Conservation (phyloP, 2,329 filamentous ascomycete species). For the Trichoderma lentiforme region DNA sequence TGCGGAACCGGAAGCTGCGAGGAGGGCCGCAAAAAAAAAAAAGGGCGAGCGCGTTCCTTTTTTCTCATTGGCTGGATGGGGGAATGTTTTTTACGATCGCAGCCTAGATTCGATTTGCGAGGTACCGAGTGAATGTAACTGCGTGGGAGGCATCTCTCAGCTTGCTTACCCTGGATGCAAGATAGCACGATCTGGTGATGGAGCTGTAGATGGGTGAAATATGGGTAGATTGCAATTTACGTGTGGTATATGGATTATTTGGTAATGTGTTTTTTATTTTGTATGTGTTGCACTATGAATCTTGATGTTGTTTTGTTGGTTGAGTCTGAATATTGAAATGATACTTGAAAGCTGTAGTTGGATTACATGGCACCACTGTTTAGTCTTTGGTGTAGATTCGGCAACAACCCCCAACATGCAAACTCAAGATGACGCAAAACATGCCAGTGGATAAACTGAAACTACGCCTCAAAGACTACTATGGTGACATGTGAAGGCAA, state of each 20-base stretch:
- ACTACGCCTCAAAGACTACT: background rate
- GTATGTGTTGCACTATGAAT: background rate
- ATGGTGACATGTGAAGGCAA: background rate
- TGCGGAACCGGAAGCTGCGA: background rate
- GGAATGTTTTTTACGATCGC: background rate
- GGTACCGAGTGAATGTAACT: background rate
- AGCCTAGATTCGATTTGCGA: slow-evolving; percentile 8
- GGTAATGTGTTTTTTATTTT: background rate
- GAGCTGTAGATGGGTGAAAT: background rate
- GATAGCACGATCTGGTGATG: background rate
- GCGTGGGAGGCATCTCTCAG: background rate
- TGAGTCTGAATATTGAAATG: background rate
- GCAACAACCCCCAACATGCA: background rate
- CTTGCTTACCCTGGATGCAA: slow-evolving; percentile 7
- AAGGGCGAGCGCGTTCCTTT: slow-evolving; percentile 1
- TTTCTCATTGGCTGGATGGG: background rate
- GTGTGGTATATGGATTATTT: background rate
- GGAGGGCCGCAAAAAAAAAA: background rate
- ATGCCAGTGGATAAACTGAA: background rate
- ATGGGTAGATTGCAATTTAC: background rate
- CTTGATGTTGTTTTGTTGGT: background rate
- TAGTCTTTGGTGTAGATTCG: background rate
- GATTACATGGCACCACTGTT: background rate
- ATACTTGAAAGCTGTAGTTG: background rate
- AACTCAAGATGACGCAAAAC: background rate